Base-by-base conservation (phyloP, 2,329 filamentous ascomycete species). In the Camillea tinctor region DNA sequence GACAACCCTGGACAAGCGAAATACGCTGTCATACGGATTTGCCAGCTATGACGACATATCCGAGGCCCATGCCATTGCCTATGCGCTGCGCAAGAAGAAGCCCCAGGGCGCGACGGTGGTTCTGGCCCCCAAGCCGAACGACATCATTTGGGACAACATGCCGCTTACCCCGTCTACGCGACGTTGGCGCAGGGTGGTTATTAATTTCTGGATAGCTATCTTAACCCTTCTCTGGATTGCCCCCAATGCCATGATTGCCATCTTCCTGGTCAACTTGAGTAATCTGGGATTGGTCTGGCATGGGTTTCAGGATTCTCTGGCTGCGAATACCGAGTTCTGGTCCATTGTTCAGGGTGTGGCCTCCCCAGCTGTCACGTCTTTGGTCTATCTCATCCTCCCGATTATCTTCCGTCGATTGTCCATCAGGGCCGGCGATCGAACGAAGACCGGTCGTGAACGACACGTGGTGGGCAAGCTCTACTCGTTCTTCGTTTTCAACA, bases 401-500 rank as follows among this genome's bases (percentile, higher is more conserved):
- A 90, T 93, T 68, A 90, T 97, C 69, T 98, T 99, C 80, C 90
- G 95, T 58, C 88, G 91, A 21, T 81, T 99, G 44, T 90, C 92
- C 5, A 89, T 93, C 62, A 86, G 86, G 66, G 90, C 91, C 4
- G 95, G 95, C 64, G 94, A 98, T 72, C 84, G 90, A 65, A 96
- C 92, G 53, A 99, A 98, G 77, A 96, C 92, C 0, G 91, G 92
- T 23, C 87, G 95, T 57, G 95, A 99, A 74, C 85, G 92, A 26
- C 94, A 98, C 74, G 95, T 99, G 56, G 84, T 95, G 60, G 88
- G 87, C 64, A 96, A 96, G 75, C 83, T 99, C 2, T 99, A 96
- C 76, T 85, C 91, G 19, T 99, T 99, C 79, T 99, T 99, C 76
- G 86, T 97, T 56, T 93, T 99, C 81, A 99, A 99, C 84, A 98